These are phyloP conservation scores for Rhipidocladum racemiflorum DNA, from an alignment of 176 grass and related monocot species.

Conservation along the genomic window DNA sequence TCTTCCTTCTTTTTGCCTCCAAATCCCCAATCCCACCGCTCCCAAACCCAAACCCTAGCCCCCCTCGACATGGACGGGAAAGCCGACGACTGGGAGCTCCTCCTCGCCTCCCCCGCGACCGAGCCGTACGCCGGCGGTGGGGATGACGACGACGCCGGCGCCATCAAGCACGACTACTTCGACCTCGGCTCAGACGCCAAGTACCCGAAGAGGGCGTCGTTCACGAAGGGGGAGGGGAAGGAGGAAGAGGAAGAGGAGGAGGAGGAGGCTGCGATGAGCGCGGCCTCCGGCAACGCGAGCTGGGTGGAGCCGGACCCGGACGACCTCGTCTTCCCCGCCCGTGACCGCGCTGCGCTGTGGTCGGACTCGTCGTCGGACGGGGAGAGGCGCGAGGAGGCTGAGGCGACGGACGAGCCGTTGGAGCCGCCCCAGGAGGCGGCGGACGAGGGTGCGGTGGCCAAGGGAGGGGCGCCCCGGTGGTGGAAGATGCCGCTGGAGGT, in stretches of 20 bases:
- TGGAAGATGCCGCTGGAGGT: conserved; percentile 75
- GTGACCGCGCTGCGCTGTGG: conserved; percentile 52
- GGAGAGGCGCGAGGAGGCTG: conserved; percentile 42
- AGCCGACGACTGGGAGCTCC: conserved; percentile 71
- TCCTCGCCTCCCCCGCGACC: conserved; percentile 37
- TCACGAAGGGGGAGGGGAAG: not conserved
- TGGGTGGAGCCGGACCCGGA: conserved; percentile 80
- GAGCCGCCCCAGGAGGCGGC: conserved; percentile 18
- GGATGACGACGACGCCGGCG: conserved; percentile 46
- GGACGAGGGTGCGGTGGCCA: conserved; percentile 20
- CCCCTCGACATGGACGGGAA: conserved; percentile 47
- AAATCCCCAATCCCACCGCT: not conserved
- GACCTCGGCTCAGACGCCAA: conserved; percentile 52
- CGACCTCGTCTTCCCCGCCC: conserved; percentile 48
- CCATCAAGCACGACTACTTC: conserved; percentile 90
- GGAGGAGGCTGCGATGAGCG: conserved; percentile 28
- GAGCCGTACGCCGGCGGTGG: not conserved
- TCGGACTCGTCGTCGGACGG: conserved; percentile 64
- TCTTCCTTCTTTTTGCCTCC: not conserved
- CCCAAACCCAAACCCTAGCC: conserved; percentile 3
- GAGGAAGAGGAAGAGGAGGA: conserved; percentile 8
- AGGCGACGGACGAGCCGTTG: conserved; percentile 8
- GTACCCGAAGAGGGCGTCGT: conserved; percentile 41
- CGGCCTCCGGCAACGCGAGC: conserved; percentile 46
- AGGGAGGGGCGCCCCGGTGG: conserved; percentile 49